Evolutionary conservation across 1,139 yeast species (phyloP).

Genomic region (Nakaseomyces kungkrabaensis): DNA sequence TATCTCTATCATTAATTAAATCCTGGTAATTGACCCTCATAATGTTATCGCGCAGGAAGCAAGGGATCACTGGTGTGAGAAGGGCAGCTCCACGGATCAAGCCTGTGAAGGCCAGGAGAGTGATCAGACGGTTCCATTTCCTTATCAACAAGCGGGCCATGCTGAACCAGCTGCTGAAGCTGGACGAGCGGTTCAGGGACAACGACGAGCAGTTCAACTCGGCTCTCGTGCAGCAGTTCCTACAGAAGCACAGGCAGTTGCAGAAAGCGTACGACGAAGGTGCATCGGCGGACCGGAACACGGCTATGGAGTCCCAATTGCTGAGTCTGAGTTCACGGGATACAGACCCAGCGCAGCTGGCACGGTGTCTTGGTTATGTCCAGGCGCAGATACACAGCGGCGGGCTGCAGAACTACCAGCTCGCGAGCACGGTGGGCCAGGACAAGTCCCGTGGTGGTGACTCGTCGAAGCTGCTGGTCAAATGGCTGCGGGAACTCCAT

Average conservation of each 20-base stretch:
- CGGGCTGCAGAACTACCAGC: constrained; percentile 66
- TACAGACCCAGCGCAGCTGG: neutral
- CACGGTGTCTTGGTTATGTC: constrained; percentile 38
- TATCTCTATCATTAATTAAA: too few relatives aligned
- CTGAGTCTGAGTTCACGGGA: constrained; percentile 3
- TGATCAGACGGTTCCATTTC: constrained; percentile 61
- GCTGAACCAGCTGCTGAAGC: constrained; percentile 29
- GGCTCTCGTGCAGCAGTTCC: constrained; percentile 9
- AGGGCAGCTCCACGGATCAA: constrained; percentile 37
- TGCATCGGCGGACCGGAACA: neutral
- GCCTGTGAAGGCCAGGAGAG: constrained; percentile 55
- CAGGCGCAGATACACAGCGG: constrained; percentile 56
- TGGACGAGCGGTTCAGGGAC: constrained; percentile 8
- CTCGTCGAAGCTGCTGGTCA: constrained; percentile 63
- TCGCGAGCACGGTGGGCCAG: constrained; percentile 86
- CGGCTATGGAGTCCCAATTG: constrained; percentile 11
- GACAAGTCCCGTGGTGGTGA: constrained; percentile 75
- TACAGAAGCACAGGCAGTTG: neutral
- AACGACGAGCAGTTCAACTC: constrained; percentile 24
- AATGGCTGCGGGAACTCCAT: constrained; percentile 46
- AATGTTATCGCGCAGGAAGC: constrained; percentile 7
- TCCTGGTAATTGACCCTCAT: too few relatives aligned
- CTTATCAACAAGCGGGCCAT: constrained; percentile 42
- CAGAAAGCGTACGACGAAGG: neutral
- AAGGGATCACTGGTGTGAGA: constrained; percentile 33